These are phyloP conservation scores for Sugiyamaella sp. DNA, from an alignment of 1,139 yeast genomes.

Conservation along the genomic window DNA sequence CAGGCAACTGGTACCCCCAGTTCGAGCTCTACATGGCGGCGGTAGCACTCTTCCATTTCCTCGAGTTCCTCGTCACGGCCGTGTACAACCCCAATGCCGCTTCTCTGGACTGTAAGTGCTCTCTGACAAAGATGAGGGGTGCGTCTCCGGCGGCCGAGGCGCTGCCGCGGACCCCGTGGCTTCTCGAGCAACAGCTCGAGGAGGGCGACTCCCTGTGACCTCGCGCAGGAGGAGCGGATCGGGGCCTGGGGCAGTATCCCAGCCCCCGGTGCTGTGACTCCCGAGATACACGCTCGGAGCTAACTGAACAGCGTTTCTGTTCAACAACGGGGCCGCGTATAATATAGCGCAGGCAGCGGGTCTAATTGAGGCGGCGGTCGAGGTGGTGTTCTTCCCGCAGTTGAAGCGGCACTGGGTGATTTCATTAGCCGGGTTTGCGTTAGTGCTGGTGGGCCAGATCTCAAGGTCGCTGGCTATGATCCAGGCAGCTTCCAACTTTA, in stretches of 20 bases:
- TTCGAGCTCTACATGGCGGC: constrained; percentile 56
- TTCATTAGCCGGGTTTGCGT: constrained; percentile 49
- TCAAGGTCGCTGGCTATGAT: constrained; percentile 78
- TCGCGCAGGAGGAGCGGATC: background rate
- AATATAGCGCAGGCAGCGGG: constrained; percentile 64
- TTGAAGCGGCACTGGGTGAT: constrained; percentile 35
- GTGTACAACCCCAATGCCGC: constrained; percentile 66
- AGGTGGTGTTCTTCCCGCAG: constrained; percentile 15
- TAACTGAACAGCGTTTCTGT: constrained; percentile 54
- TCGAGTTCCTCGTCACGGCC: constrained; percentile 82
- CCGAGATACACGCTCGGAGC: background rate
- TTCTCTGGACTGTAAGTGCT: constrained; percentile 54
- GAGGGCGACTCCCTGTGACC: background rate
- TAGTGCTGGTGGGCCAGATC: constrained; percentile 63
- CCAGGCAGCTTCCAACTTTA: constrained; percentile 86
- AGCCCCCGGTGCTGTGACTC: background rate
- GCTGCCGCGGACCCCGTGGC: background rate
- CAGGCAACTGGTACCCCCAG: constrained; percentile 32
- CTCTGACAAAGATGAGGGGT: background rate
- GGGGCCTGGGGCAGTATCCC: no score
- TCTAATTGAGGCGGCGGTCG: constrained; percentile 48
- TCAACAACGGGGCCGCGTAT: constrained; percentile 70
- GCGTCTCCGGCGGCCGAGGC: background rate
- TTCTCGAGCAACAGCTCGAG: background rate
- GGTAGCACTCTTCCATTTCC: constrained; percentile 68